phyloP scores from a whole-genome alignment of 1,284 basidiomycete genomes.

The Termitomyces sp. region DNA sequence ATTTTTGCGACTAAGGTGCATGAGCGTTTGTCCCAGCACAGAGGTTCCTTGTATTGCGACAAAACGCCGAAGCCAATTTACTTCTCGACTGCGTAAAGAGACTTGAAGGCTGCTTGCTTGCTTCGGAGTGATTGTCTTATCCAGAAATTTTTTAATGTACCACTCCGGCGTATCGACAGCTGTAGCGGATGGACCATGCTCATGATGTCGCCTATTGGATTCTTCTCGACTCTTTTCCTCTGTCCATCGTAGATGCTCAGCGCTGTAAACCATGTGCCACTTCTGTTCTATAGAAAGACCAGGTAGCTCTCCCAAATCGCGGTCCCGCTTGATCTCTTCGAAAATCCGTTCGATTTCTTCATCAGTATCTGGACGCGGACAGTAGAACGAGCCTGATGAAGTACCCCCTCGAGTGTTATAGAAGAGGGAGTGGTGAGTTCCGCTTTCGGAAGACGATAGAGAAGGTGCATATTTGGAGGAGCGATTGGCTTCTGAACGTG shows the following conservation, averaged over 20 bases:
- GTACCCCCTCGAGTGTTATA: constrained; percentile 49
- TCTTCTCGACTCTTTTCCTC: constrained; percentile 61
- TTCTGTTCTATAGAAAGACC: constrained; percentile 78
- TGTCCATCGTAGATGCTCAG: constrained; percentile 78
- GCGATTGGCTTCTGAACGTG: constrained; percentile 55
- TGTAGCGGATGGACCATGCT: constrained; percentile 46
- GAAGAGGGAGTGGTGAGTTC: constrained; percentile 51
- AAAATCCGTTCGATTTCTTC: constrained; percentile 77
- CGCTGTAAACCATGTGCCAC: constrained; percentile 87
- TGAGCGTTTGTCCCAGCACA: constrained; percentile 79
- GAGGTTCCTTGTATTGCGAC: constrained; percentile 77
- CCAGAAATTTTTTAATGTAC: constrained; percentile 89
- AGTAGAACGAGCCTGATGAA: constrained; percentile 69
- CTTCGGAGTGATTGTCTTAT: constrained; percentile 78
- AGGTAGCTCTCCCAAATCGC: constrained; percentile 59
- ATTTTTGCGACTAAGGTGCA: constrained; percentile 69
- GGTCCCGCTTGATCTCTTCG: constrained; percentile 64
- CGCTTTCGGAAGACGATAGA: constrained; percentile 45
- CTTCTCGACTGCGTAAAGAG: constrained; percentile 76
- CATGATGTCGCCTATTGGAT: constrained; percentile 53
- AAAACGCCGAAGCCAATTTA: constrained; percentile 83
- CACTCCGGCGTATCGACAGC: constrained; percentile 72
- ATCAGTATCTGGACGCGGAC: constrained; percentile 68
- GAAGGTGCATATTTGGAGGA: constrained; percentile 60
- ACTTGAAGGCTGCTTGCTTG: constrained; percentile 77